Conservation (phyloP, 495 filamentous ascomycete genomes). For the Neurospora discreta region DNA sequence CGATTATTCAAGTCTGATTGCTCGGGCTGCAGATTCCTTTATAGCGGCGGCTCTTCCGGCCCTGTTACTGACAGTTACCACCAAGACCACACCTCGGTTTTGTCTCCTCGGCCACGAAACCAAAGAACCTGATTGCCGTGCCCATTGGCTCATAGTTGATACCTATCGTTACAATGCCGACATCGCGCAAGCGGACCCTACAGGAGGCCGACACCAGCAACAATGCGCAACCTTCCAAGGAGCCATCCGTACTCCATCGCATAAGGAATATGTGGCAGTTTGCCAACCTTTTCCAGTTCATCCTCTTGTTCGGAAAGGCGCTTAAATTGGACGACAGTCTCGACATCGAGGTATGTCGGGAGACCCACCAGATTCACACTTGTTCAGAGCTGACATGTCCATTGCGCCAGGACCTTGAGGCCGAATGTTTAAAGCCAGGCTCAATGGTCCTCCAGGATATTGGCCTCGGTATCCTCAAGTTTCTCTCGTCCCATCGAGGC, state of each 20-base stretch:
- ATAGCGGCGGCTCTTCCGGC: background rate
- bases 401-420: conserved; percentile 67
- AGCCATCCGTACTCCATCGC: conserved; percentile 46
- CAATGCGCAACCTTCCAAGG: conserved; percentile 12
- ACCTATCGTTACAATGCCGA: conserved; percentile 32
- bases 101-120: background rate
- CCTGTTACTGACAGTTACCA: background rate
- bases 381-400: background rate
- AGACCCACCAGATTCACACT: background rate
- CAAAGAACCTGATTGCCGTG: background rate
- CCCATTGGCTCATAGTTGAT: background rate
- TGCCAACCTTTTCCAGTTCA: conserved; percentile 86
- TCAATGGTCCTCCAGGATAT: conserved; percentile 69
- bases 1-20: background rate
- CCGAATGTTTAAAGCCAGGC: conserved; percentile 68
- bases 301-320: conserved; percentile 75
- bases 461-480: conserved; percentile 81
- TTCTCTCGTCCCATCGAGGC: conserved; percentile 85
- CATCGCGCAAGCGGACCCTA: conserved; percentile 56
- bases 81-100: background rate
- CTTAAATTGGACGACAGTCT: conserved; percentile 82
- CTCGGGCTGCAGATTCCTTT: background rate
- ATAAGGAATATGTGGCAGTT: conserved; percentile 92
- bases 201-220: conserved; percentile 47
- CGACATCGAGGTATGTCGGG: conserved; percentile 63